Base-by-base conservation (phyloP, 768 basidiomycete species). In the Xerocomellus amylosporus region DNA sequence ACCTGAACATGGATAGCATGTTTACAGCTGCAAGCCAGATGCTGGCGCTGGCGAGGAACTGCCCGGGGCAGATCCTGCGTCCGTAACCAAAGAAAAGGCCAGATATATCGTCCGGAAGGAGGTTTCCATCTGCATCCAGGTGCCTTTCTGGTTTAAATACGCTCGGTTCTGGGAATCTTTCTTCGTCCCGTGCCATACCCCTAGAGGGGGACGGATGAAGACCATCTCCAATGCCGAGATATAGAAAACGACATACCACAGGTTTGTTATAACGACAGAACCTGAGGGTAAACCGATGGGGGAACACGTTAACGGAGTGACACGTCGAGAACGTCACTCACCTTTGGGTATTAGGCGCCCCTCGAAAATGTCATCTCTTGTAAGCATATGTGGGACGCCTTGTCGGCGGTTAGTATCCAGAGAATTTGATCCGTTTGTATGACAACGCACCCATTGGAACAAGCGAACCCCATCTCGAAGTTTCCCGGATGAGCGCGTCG, bases 331-430 rank as follows among this genome's bases (percentile, higher is more conserved):
- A 42, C 14, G 15, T 15, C 5, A 39, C 58, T 17, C n/a, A 57
- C 82, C 83, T 52, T 75, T 75, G 6, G 83, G 83, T 51, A 85
- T 85, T 3, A 77, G 64, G 39, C 77, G 77, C 13, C 74, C 73
- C 34, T 73, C 65, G 49, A 77, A 79, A 15, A 71, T 45, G 38
- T 79, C 77, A 49, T 77, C 75, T 38, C 70, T 63, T 0, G 72
- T 74, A 3, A 64, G 42, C 37, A 48, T 48, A 46, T 71, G 74
- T 14, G 73, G 67, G 19, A 72, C 33, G 17, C 58, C 72, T 66
- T 20, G 33, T 24, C 13, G 28, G 5, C 12, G 26, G 22, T 65
- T 10, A 59, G 30, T 13, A 36, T 22, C 6, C 37, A 47, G 34
- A 36, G 13, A 33, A 26, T 1, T 6, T 13, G 13, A 24, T n/a